Evolutionary conservation across 352 stramenopile species (phyloP).

Genomic region (Phytopythium ostracodes): DNA sequence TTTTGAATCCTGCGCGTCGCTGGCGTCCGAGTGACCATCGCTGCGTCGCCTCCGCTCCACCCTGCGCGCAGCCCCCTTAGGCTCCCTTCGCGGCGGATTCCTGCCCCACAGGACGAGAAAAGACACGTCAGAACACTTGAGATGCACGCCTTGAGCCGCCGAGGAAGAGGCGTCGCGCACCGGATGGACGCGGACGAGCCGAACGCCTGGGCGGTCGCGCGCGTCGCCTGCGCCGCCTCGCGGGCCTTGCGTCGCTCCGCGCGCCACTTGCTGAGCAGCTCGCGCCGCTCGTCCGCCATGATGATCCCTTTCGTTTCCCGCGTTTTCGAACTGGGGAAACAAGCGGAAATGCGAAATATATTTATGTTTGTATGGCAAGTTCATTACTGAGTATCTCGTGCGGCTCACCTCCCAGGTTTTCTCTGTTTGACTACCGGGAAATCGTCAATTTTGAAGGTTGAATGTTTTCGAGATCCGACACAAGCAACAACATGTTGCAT

Average conservation of each 20-base stretch:
- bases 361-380: not conserved
- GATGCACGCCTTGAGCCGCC: no score
- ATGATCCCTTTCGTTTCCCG: conserved; percentile 6
- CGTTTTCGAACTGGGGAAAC: not conserved
- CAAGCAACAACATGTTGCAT: no score
- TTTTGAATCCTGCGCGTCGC: not conserved
- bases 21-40: not conserved
- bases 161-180: not conserved
- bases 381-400: not conserved
- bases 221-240: conserved; percentile 1
- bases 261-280: conserved; percentile 66
- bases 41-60: not conserved
- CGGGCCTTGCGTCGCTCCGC: conserved; percentile 29
- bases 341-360: not conserved
- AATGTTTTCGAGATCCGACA: no score
- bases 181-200: not conserved
- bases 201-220: not conserved
- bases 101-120: not conserved
- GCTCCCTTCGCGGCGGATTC: conserved; percentile 3
- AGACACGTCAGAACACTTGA: no score
- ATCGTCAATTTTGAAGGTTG: not conserved
- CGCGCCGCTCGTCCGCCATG: conserved; percentile 53
- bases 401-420: not conserved
- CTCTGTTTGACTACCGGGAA: not conserved
- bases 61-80: not conserved